phyloP scores from a whole-genome alignment of 2,329 filamentous ascomycete species.

The Botrytis cinerea region DNA sequence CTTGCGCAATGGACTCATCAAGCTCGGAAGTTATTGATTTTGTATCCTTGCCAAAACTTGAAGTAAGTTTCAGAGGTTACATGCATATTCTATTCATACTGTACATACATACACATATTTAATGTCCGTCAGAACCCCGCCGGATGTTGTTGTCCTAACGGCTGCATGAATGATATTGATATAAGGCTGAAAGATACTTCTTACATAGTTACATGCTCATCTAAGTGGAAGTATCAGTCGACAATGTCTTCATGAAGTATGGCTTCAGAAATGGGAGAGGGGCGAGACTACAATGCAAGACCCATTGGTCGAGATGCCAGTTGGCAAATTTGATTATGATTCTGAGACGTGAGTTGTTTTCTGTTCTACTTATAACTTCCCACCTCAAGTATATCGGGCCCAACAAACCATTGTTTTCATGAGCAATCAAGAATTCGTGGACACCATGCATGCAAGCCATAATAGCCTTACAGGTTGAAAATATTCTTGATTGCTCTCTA shows the following conservation, averaged over 20 bases:
- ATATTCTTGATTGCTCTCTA: not conserved
- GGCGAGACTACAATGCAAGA: constrained; percentile 61
- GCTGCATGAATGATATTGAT: constrained; percentile 23
- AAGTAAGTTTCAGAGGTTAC: constrained; percentile 45
- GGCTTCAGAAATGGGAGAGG: constrained; percentile 58
- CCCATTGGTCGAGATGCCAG: constrained; percentile 67
- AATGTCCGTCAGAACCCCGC: constrained; percentile 1
- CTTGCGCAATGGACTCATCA: constrained; percentile 7
- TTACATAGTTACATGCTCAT: constrained; percentile 71
- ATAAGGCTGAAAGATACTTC: constrained; percentile 30
- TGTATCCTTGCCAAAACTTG: constrained; percentile 55
- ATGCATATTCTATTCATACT: constrained; percentile 22
- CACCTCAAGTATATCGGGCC: not conserved
- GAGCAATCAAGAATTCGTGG: not conserved
- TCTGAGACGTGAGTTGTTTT: constrained; percentile 59
- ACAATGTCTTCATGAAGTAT: constrained; percentile 72
- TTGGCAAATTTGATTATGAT: constrained; percentile 70
- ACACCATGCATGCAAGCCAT: constrained; percentile 15
- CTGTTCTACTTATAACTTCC: constrained; percentile 21
- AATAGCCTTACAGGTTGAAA: not conserved
- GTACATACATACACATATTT: constrained; percentile 9
- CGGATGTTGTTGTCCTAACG: not conserved
- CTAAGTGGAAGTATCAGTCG: constrained; percentile 77
- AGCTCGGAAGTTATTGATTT: constrained; percentile 39
- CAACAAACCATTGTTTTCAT: not conserved